Percentiles rank a stretch among this genome's conserved stretches.
phyloP scores from a whole-genome alignment of 768 basidiomycete species.

The Pulveroboletus sp. region DNA sequence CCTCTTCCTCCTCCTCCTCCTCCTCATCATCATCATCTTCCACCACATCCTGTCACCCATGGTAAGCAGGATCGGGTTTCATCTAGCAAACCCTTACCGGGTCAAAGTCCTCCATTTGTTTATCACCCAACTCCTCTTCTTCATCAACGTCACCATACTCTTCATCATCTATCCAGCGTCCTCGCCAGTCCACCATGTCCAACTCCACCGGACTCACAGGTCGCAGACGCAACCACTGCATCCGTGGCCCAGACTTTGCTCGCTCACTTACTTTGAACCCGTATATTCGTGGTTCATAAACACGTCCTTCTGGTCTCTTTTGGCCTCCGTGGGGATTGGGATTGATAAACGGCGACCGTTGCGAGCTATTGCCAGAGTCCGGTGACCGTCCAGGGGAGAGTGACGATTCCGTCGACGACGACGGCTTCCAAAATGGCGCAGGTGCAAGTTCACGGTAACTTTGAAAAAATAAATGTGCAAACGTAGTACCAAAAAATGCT shows the following conservation, averaged over 20 bases:
- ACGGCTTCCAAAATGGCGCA: conserved; percentile 87
- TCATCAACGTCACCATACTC: conserved; percentile 68
- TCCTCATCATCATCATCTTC: conserved; percentile 63
- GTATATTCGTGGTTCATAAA: conserved; percentile 92
- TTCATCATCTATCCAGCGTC: conserved; percentile 81
- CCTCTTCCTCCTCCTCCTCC: conserved; percentile 39
- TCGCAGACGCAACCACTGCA: conserved; percentile 92
- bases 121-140: conserved; percentile 52
- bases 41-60: conserved; percentile 42
- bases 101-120: conserved; percentile 86
- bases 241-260: conserved; percentile 91
- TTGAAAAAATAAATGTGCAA: conserved; percentile 96
- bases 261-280: conserved; percentile 97
- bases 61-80: conserved; percentile 9
- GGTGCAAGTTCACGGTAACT: conserved; percentile 95
- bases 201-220: conserved; percentile 79
- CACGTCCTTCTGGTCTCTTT: conserved; percentile 80
- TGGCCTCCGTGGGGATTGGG: conserved; percentile 89
- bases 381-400: conserved; percentile 60
- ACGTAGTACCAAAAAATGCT: conserved; percentile 99
- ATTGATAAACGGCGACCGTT: conserved; percentile 68
- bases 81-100: conserved; percentile 44
- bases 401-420: conserved; percentile 46
- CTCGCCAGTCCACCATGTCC: conserved; percentile 87
- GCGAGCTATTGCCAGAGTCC: conserved; percentile 45